Conservation (phyloP, 1,139 yeast genomes). For the Komagataea norvegica region DNA sequence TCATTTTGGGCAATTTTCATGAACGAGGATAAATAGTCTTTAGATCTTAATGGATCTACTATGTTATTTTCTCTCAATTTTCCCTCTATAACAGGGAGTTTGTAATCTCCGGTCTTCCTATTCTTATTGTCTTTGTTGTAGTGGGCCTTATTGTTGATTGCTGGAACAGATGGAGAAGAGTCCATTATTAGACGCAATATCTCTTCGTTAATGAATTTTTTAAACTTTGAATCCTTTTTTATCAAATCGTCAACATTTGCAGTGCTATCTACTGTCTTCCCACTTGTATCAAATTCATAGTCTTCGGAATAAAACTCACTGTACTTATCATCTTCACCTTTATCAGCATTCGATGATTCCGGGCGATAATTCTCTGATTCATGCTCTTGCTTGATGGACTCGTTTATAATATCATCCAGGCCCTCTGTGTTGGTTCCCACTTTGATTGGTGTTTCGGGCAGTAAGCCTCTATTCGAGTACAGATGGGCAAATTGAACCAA, state of each 20-base stretch:
- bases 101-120: constrained; percentile 15
- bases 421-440: too few relatives aligned
- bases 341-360: too few relatives aligned
- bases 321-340: too few relatives aligned
- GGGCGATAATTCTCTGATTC: too few relatives aligned
- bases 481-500: too few relatives aligned
- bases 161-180: constrained; percentile 16
- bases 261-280: too few relatives aligned
- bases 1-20: constrained; percentile 16
- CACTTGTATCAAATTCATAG: too few relatives aligned
- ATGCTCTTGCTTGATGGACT: too few relatives aligned
- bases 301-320: too few relatives aligned
- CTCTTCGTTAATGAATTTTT: constrained; percentile 15
- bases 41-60: constrained; percentile 22
- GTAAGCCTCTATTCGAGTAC: too few relatives aligned
- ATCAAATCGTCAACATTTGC: constrained; percentile 10
- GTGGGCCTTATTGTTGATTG: constrained; percentile 22
- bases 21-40: constrained; percentile 20
- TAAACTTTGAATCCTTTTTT: constrained; percentile 11
- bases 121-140: constrained; percentile 18
- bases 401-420: too few relatives aligned
- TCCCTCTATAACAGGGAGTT: constrained; percentile 23
- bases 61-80: constrained; percentile 22
- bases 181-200: constrained; percentile 13
- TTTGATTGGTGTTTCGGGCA: too few relatives aligned